Evolutionary conservation across 768 basidiomycete genomes (phyloP).

Genomic region (Crepidotus variabilis): DNA sequence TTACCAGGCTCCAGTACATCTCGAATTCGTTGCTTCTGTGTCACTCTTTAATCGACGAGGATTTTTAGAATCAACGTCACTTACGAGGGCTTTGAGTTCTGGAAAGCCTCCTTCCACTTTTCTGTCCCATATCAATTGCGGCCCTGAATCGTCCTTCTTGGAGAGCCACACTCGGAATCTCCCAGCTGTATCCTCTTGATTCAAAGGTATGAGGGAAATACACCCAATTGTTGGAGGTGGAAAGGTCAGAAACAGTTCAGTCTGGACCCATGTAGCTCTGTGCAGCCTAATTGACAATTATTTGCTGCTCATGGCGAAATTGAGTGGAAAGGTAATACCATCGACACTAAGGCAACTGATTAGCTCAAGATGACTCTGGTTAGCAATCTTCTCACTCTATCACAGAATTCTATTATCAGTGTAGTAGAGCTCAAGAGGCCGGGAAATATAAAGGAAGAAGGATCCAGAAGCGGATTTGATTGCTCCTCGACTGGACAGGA

Average conservation of each 20-base stretch:
- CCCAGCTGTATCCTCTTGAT: constrained; percentile 79
- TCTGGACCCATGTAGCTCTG: constrained; percentile 90
- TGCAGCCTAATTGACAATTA: constrained; percentile 61
- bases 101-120: constrained; percentile 92
- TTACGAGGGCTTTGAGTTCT: constrained; percentile 78
- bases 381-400: constrained; percentile 55
- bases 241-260: constrained; percentile 89
- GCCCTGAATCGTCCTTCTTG: constrained; percentile 25
- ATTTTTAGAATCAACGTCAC: constrained; percentile 17
- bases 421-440: constrained; percentile 38
- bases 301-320: neutral
- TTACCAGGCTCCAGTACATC: constrained; percentile 79
- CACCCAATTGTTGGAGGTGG: constrained; percentile 68
- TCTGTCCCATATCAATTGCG: constrained; percentile 78
- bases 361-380: neutral
- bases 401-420: constrained; percentile 90
- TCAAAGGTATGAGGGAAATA: constrained; percentile 72
- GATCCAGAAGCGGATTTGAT: constrained; percentile 29
- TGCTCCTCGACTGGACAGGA: constrained; percentile 2
- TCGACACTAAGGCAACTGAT: constrained; percentile 52
- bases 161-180: constrained; percentile 89
- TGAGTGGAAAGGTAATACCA: constrained; percentile 51
- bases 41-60: neutral
- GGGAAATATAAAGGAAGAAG: constrained; percentile 56
- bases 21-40: constrained; percentile 85